These are phyloP conservation scores for Kurtzmaniella cleridarum DNA, from an alignment of 805 yeast species.

Conservation along the genomic window DNA sequence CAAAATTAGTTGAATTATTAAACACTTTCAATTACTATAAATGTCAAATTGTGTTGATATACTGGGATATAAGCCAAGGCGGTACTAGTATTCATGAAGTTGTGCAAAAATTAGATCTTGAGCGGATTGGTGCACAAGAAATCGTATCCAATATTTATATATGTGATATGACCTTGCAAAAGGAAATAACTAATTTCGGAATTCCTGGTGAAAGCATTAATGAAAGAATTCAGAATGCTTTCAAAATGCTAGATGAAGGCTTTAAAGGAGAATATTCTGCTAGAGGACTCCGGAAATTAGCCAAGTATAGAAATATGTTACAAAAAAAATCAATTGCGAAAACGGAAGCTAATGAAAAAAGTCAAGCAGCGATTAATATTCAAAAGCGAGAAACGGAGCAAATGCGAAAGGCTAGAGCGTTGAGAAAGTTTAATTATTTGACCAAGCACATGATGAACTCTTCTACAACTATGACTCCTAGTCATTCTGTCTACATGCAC, in stretches of 20 bases:
- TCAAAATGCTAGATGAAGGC: slow-evolving; percentile 14
- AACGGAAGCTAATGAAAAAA: slow-evolving; percentile 1
- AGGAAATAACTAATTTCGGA: slow-evolving; percentile 1
- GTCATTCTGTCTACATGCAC: not conserved
- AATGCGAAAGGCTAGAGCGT: slow-evolving; percentile 22
- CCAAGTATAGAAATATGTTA: slow-evolving; percentile 6
- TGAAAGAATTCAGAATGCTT: slow-evolving; percentile 17
- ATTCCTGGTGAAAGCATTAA: slow-evolving; percentile 16
- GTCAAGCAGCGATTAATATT: slow-evolving; percentile 1
- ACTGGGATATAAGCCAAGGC: slow-evolving; percentile 33
- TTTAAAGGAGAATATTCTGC: slow-evolving; percentile 26
- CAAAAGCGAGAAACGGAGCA: slow-evolving; percentile 16
- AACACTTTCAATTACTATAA: slow-evolving; percentile 30
- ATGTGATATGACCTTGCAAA: slow-evolving; percentile 29
- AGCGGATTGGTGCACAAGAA: slow-evolving; percentile 6
- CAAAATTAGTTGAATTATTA: slow-evolving; percentile 29
- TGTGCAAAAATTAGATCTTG: slow-evolving; percentile 11
- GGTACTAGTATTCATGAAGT: slow-evolving; percentile 12
- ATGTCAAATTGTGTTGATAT: slow-evolving; percentile 35
- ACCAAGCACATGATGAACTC: slow-evolving; percentile 18
- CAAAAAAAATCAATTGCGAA: slow-evolving; percentile 4
- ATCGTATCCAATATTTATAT: slow-evolving; percentile 18
- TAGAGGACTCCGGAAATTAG: slow-evolving; percentile 21
- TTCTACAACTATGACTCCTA: slow-evolving; percentile 2
- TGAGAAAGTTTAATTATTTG: slow-evolving; percentile 27